Percentiles rank a stretch among this genome's conserved stretches.
Evolutionary conservation across 768 basidiomycete species (phyloP).

Genomic region (Austroboletus eburneus): DNA sequence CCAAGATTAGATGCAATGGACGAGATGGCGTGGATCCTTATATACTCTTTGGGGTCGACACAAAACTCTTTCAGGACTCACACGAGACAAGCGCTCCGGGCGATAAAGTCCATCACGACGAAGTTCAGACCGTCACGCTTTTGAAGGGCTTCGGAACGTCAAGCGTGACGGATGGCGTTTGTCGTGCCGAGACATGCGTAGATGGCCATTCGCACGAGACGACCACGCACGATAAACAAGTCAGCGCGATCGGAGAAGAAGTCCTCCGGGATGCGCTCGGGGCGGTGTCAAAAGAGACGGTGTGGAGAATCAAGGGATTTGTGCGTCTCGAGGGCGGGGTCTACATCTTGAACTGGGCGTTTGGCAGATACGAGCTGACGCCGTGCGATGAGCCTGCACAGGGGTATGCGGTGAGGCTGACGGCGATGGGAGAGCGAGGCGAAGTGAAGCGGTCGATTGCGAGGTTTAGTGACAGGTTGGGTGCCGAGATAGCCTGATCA

Average conservation of each 20-base stretch:
- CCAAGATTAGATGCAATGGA: conserved; percentile 69
- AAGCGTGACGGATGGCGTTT: conserved; percentile 17
- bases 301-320: conserved; percentile 89
- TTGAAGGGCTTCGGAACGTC: conserved; percentile 37
- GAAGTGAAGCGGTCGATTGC: conserved; percentile 61
- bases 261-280: conserved; percentile 45
- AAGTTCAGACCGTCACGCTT: conserved; percentile 79
- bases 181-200: conserved; percentile 7
- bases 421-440: conserved; percentile 90
- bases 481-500: conserved; percentile 24
- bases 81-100: background rate
- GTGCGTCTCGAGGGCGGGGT: conserved; percentile 45
- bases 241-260: conserved; percentile 32
- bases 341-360: conserved; percentile 88
- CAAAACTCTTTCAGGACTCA: conserved; percentile 58
- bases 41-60: conserved; percentile 86
- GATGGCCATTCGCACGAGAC: background rate
- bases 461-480: conserved; percentile 48
- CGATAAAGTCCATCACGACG: conserved; percentile 58
- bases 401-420: conserved; percentile 51
- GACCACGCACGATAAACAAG: conserved; percentile 5
- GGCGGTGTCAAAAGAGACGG: conserved; percentile 56
- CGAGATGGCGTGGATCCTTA: conserved; percentile 67
- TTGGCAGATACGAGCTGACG: conserved; percentile 75
- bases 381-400: conserved; percentile 26